These are phyloP conservation scores for Primulina tabacum DNA, from an alignment of 257 asterid genomes.

Conservation along the genomic window DNA sequence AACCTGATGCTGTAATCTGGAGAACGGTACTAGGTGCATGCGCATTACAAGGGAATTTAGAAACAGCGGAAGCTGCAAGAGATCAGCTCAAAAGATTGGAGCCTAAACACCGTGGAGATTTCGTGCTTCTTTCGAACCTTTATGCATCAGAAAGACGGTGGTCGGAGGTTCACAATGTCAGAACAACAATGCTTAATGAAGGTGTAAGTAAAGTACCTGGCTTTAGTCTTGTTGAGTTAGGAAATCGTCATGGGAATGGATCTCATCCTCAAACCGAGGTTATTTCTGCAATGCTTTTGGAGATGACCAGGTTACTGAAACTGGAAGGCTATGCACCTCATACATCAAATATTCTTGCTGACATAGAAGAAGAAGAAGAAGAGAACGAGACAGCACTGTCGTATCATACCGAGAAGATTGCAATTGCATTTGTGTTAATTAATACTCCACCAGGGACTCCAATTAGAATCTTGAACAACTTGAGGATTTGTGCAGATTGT, in stretches of 20 bases:
- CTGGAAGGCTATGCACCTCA: constrained; percentile 72
- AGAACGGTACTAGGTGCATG: constrained; percentile 77
- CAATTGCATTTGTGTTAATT: constrained; percentile 66
- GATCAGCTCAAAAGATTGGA: constrained; percentile 46
- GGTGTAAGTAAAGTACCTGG: constrained; percentile 82
- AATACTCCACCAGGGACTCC: constrained; percentile 58
- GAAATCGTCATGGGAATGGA: constrained; percentile 65
- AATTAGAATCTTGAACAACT: constrained; percentile 67
- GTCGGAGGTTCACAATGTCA: constrained; percentile 60
- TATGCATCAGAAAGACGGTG: constrained; percentile 47
- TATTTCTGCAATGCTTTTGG: constrained; percentile 64
- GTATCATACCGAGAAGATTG: constrained; percentile 84
- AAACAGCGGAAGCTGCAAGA: constrained; percentile 56
- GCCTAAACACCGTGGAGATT: constrained; percentile 43
- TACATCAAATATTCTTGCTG: constrained; percentile 67
- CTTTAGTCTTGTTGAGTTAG: constrained; percentile 68
- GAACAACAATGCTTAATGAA: constrained; percentile 62
- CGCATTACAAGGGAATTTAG: constrained; percentile 49
- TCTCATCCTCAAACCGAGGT: constrained; percentile 59
- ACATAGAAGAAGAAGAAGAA: constrained; percentile 85
- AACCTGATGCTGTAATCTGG: constrained; percentile 81
- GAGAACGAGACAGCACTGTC: constrained; percentile 67
- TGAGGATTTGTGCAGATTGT: constrained; percentile 81
- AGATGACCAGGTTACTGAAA: constrained; percentile 66
- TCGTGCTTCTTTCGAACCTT: too few species aligned